Evolutionary conservation across 495 filamentous ascomycete species (phyloP), one percentile per base, ranked within the genome.

Genomic region (Neohortaea acidophila): DNA sequence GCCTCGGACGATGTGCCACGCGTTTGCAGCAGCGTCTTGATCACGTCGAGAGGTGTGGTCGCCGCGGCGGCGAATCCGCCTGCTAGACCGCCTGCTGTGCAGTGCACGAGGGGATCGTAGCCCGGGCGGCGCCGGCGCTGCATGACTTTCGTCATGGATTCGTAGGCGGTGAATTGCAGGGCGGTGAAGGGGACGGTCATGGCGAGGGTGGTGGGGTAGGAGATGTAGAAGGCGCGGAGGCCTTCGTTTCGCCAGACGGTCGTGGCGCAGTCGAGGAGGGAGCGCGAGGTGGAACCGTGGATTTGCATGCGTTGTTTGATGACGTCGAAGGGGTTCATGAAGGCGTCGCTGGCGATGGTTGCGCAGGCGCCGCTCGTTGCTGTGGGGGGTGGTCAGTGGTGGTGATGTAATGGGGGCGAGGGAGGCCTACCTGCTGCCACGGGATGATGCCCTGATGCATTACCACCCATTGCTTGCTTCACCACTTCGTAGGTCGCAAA

Each of bases 221-320:
- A 99, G 51, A 96, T 74, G 67, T 96, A 99, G 66, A 99, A 99
- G 27, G 89, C 89, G 15, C 72, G 68, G 33, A 96, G 57, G 22
- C 89, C 89, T 59, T 99, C 89, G 36, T 73, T 77, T 45, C 66
- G 72, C 64, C 93, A 94, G 35, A 96, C 77, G 34, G 79, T 72
- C 53, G 66, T 71, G 22, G 85, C 84, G 66, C 89, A 99, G 54
- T 94, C 78, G 26, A 63, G 51, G 55, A 94, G 74, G 7, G 75
- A 81, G 51, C 73, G 77, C 61, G 94, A 91, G 28, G 77, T 69
- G n/a, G 91, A 96, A 44, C 86, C 78, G 47, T 94, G 84, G 38
- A 99, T 79, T 56, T 99, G 89, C 89, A 99, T 99, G 34, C 89
- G 80, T 58, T 99, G 89, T 62, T 99, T 99, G 67, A 99, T 89